Evolutionary conservation across 345 rosid genomes (phyloP).

Genomic region (Eucalyptus viminalis): DNA sequence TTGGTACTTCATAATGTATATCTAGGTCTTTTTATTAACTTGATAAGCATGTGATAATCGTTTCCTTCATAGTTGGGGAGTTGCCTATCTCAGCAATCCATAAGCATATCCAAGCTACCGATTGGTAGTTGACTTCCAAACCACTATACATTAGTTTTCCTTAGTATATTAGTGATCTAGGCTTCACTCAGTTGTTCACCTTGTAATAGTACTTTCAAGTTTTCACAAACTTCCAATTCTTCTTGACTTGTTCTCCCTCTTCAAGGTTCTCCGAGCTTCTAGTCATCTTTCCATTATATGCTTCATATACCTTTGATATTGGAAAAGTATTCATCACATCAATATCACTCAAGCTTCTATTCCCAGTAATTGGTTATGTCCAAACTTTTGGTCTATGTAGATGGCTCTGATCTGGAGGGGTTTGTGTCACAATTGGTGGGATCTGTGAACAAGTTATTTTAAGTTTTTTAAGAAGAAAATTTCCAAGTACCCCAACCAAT

Average conservation of each 20-base stretch:
- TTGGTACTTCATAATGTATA: too few species aligned
- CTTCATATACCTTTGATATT: background rate
- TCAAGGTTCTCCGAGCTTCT: background rate
- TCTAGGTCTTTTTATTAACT: background rate
- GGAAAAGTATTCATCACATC: background rate
- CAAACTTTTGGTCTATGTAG: background rate
- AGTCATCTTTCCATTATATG: background rate
- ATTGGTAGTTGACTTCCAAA: background rate
- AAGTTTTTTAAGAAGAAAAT: background rate
- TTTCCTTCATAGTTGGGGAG: background rate
- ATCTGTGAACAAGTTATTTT: background rate
- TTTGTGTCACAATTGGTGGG: background rate
- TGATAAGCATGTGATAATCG: background rate
- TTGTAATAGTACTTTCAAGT: background rate
- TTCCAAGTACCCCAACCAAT: background rate
- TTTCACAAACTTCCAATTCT: background rate
- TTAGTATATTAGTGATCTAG: background rate
- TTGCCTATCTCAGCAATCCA: background rate
- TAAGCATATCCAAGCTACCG: background rate
- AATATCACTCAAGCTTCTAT: background rate
- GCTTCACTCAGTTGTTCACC: background rate
- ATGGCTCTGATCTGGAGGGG: background rate
- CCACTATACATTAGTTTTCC: background rate
- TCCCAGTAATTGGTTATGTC: background rate
- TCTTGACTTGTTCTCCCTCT: background rate